Evolutionary conservation across 352 stramenopile genomes (phyloP), one percentile per base, ranked within the genome.

Genomic region (Phytophthora podocarpi): DNA sequence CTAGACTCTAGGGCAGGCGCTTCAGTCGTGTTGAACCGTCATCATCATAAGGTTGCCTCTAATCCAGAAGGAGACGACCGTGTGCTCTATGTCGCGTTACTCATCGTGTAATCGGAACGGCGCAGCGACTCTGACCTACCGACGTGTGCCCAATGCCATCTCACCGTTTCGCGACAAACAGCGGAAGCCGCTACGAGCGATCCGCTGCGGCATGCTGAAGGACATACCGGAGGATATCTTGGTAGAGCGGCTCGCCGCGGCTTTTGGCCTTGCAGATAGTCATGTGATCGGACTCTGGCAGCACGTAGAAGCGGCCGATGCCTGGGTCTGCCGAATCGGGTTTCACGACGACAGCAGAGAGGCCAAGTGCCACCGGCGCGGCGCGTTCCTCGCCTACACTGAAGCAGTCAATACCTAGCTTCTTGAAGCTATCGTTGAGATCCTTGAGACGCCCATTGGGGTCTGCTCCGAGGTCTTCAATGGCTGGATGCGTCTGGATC

Each of bases 221-320:
- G 18, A 87, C 37, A 41, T 71, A 86, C 32, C 52, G 47, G 11
- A 84, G 51, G 16, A 87, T 74, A n/a, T 78, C 74, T 32, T 76
- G 67, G 59, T 93, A 95, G 20, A 91, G 78, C 27, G 69, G 70
- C 45, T 93, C 79, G 24, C 82, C 50, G n/a, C 61, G 34, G 20
- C 61, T 76, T 68, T 90, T 89, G 15, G 78, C 79, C 62, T 95
- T 95, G 73, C 84, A 95, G 57, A 95, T 95, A 15, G 85, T 91
- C 84, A 95, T 95, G 76, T 95, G 87, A 43, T 95, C 81, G 10
- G 82, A 71, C 46, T 73, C 65, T 0, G 70, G 46, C 26, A 93
- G 57, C 20, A 93, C 52, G 53, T 82, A 78, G 55, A 95, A 95
- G 35, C 70, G 64, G 12, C 82, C 83, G 23, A 87, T 62, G n/a